Conservation (phyloP, 2,329 filamentous ascomycete genomes). For the Ambrosiella xylebori region DNA sequence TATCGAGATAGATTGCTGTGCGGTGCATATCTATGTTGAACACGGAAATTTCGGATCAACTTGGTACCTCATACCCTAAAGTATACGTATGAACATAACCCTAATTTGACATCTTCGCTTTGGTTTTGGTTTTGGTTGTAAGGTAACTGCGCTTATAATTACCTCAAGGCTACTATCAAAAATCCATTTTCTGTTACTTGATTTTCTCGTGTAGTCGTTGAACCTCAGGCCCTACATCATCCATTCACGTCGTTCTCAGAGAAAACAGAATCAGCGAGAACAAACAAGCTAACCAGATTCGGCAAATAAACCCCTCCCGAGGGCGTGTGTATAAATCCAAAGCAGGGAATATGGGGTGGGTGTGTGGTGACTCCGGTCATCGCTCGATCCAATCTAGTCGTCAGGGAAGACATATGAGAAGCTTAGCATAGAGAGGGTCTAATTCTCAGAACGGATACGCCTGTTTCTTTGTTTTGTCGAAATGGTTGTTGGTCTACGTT, state of each 20-base stretch:
- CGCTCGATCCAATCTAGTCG: background rate
- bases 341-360: background rate
- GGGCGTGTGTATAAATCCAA: background rate
- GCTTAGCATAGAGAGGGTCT: background rate
- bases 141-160: background rate
- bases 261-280: background rate
- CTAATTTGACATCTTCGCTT: background rate
- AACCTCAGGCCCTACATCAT: background rate
- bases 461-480: too few species aligned
- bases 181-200: background rate
- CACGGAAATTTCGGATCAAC: background rate
- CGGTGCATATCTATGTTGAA: background rate
- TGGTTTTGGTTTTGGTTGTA: too few species aligned
- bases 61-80: background rate
- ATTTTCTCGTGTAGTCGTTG: background rate
- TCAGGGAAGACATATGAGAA: background rate
- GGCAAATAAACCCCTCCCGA: background rate
- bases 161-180: background rate
- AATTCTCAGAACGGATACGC: background rate
- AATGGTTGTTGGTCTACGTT: too few species aligned
- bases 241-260: slow-evolving; percentile 2
- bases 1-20: background rate
- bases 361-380: slow-evolving; percentile 4
- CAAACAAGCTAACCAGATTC: background rate
- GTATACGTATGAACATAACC: background rate